Percentiles rank a stretch among this genome's conserved stretches.
Evolutionary conservation across 805 yeast species (phyloP).

Genomic region (Zygosaccharomyces bailii): DNA sequence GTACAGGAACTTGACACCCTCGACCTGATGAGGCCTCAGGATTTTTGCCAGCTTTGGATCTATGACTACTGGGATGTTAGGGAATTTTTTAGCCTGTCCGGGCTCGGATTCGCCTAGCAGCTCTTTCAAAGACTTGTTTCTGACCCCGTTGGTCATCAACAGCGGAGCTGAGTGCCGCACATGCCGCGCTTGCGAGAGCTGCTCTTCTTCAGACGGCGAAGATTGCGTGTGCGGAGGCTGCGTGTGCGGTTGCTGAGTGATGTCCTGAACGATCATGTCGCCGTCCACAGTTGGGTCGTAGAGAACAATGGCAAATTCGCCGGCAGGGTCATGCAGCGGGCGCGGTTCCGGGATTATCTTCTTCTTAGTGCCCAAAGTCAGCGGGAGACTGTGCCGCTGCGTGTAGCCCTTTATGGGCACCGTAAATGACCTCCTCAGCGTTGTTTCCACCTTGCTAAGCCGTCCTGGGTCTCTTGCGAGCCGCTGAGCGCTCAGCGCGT

Average conservation of each 20-base stretch:
- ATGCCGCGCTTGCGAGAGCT: conserved; percentile 5
- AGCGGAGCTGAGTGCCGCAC: conserved; percentile 34
- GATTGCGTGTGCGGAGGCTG: conserved; percentile 17
- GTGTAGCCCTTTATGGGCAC: conserved; percentile 54
- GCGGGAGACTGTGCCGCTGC: conserved; percentile 51
- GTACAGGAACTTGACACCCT: conserved; percentile 89
- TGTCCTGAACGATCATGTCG: conserved; percentile 28
- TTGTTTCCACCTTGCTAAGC: conserved; percentile 38
- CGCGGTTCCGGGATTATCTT: conserved; percentile 71
- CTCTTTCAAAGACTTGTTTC: conserved; percentile 67
- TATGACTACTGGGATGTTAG: conserved; percentile 92
- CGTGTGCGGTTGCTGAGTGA: conserved; percentile 24
- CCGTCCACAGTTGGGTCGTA: conserved; percentile 93
- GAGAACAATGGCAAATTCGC: conserved; percentile 88
- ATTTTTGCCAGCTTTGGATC: conserved; percentile 84
- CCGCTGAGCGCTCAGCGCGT: conserved; percentile 61
- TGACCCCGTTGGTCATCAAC: conserved; percentile 34
- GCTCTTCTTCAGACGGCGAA: conserved; percentile 17
- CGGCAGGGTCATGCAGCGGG: conserved; percentile 92
- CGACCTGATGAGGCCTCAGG: conserved; percentile 92
- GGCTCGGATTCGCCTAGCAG: conserved; percentile 66
- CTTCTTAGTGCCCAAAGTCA: conserved; percentile 80
- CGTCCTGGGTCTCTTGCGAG: conserved; percentile 39
- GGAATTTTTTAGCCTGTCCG: conserved; percentile 50
- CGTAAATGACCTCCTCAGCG: conserved; percentile 48